These are phyloP conservation scores for Lipomyces japonicus DNA, from an alignment of 805 yeast genomes.

Conservation along the genomic window DNA sequence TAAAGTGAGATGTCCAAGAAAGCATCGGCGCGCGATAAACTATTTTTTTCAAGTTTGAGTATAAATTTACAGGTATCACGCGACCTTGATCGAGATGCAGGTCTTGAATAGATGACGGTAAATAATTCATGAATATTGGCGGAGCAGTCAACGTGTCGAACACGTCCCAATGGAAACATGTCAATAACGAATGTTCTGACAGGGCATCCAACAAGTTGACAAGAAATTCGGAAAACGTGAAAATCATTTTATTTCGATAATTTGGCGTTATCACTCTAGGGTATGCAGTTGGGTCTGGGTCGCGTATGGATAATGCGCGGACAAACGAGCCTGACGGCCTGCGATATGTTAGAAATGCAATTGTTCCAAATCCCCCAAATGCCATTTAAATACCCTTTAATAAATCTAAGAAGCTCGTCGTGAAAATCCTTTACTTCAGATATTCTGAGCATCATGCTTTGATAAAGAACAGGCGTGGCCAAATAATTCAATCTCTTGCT, in stretches of 20 bases:
- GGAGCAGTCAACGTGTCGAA: constrained; percentile 25
- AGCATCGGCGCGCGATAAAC: constrained; percentile 26
- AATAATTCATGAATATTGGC: constrained; percentile 20
- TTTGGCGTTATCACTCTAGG: constrained; percentile 26
- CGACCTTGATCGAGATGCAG: constrained; percentile 22
- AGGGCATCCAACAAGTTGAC: constrained; percentile 12
- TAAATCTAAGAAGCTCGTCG: constrained; percentile 10
- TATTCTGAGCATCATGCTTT: constrained; percentile 12
- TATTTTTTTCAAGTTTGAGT: constrained; percentile 11
- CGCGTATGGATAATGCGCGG: constrained; percentile 18
- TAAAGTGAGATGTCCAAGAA: constrained; percentile 22
- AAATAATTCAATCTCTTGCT: constrained; percentile 14
- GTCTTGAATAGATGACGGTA: constrained; percentile 17
- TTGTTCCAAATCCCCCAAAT: neutral
- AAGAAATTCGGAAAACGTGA: constrained; percentile 18
- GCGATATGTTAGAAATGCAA: neutral
- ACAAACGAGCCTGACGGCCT: constrained; percentile 14
- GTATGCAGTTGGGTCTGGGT: constrained; percentile 21
- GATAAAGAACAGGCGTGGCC: constrained; percentile 19
- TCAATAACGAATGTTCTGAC: constrained; percentile 3
- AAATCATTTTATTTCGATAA: constrained; percentile 24
- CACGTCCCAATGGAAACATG: constrained; percentile 25
- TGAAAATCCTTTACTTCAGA: constrained; percentile 6
- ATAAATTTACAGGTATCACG: constrained; percentile 16
- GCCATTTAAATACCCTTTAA: constrained; percentile 7